A percentile compares a stretch with the other conserved stretches of the same genome.
These are phyloP conservation scores for Diversispora eburnea DNA, from an alignment of 192 early-diverging fungal species.

Conservation along the genomic window DNA sequence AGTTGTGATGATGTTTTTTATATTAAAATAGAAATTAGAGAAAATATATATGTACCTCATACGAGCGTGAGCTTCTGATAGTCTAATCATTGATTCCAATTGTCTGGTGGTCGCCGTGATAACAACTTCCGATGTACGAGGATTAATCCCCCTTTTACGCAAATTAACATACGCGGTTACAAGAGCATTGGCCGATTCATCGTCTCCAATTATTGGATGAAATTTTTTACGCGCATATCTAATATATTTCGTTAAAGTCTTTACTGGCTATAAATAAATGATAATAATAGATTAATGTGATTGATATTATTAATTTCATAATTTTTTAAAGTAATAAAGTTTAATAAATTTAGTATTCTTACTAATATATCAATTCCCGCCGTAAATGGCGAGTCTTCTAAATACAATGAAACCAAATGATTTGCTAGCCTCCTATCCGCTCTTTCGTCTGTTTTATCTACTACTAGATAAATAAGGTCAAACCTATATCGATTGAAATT, in stretches of 20 bases:
- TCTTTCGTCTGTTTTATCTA: conserved; percentile 85
- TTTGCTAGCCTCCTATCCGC: conserved; percentile 84
- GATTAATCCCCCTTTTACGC: conserved; percentile 67
- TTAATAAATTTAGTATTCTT: conserved; percentile 15
- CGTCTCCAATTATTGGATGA: conserved; percentile 57
- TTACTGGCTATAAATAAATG: conserved; percentile 58
- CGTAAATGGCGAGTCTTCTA: conserved; percentile 56
- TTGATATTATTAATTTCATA: neutral
- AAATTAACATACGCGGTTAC: conserved; percentile 81
- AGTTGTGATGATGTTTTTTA: neutral
- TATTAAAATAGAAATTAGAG: neutral
- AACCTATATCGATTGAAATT: conserved; percentile 54
- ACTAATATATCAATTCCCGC: conserved; percentile 45
- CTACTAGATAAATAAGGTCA: conserved; percentile 87
- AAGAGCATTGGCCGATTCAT: conserved; percentile 72
- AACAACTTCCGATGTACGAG: conserved; percentile 45
- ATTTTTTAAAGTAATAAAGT: neutral
- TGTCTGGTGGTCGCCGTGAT: conserved; percentile 93
- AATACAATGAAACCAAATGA: conserved; percentile 84
- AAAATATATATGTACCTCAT: conserved; percentile 55
- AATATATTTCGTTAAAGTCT: conserved; percentile 88
- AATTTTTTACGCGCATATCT: conserved; percentile 76
- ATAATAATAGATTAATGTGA: conserved; percentile 12
- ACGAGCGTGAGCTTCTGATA: conserved; percentile 88
- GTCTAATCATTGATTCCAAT: conserved; percentile 95